Evolutionary conservation across 805 yeast genomes (phyloP), one percentile per base, ranked within the genome.

Genomic region (Saccharomycopsis schoenii): DNA sequence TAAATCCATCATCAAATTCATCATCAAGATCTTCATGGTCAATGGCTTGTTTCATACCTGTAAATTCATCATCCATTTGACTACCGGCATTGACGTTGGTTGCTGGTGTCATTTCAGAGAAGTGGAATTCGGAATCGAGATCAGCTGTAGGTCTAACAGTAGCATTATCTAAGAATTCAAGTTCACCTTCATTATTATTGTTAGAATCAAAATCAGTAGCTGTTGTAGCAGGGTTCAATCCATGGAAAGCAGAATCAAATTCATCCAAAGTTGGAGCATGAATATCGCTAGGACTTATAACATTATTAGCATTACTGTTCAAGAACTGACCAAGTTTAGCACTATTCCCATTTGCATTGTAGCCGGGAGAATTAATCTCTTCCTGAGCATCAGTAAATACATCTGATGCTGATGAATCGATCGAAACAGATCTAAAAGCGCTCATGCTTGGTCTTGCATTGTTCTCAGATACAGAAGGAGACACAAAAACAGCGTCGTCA

Each of bases 221-320:
- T 4, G 67, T 66, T 52, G 63, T 66, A 21, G 68, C 71, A 6
- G 68, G 73, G 56, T 73, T 77, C 43, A 61, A 29, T 5, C 57
- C 57, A 25, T 72, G 76, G 67, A 79, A 78, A 47, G 76, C 80
- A 64, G 75, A 77, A 62, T 73, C 79, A 61, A 59, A 59, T 25
- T 25, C 52, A 39, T 61, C 63, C 43, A 41, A 19, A 10, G 34
- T 34, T 21, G 52, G 55, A 2, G 29, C 47, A 21, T 17, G 58
- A n/a, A 37, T 51, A 37, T 37, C 52, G 19, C 58, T 50, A n/a
- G 50, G 29, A 42, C 58, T 60, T 12, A 43, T 55, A 2, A 55
- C 34, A 19, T 47, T n/a, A 19, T 25, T 29, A 4, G 37, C 10
- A 15, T 40, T 52, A 17, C 21, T 37, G 25, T 39, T 42, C 25